These are phyloP conservation scores for Pseudonitzschia multiseries DNA, from an alignment of 108 stramenopile species.

Conservation along the genomic window DNA sequence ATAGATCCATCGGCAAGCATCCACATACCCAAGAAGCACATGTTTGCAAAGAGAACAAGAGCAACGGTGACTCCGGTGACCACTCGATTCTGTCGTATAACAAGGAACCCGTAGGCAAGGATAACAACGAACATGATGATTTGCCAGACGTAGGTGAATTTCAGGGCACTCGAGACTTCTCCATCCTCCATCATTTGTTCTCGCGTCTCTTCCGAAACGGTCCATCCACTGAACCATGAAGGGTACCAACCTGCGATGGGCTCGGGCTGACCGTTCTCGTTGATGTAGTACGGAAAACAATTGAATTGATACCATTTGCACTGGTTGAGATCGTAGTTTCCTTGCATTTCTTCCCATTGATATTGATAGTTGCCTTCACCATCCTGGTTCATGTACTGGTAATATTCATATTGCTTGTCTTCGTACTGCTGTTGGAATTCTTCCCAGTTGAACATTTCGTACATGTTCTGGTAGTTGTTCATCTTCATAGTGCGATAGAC, in stretches of 20 bases:
- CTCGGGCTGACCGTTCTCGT: slow-evolving; percentile 28
- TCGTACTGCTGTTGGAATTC: slow-evolving; percentile 42
- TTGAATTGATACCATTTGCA: slow-evolving; percentile 58
- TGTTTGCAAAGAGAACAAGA: slow-evolving; percentile 44
- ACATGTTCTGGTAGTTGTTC: slow-evolving; percentile 31
- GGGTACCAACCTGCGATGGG: slow-evolving; percentile 27
- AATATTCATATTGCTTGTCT: slow-evolving; percentile 42
- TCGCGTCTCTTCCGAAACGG: slow-evolving; percentile 33
- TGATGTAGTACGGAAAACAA: slow-evolving; percentile 37
- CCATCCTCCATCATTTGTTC: slow-evolving; percentile 26
- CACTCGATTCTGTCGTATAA: slow-evolving; percentile 33
- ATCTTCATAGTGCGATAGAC: slow-evolving; percentile 35
- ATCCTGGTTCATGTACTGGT: slow-evolving; percentile 13
- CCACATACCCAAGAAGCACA: slow-evolving; percentile 52
- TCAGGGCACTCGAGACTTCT: slow-evolving; percentile 34
- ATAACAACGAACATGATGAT: slow-evolving; percentile 55
- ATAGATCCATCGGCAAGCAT: slow-evolving; percentile 51
- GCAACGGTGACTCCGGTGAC: slow-evolving; percentile 34
- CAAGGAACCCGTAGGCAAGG: slow-evolving; percentile 40
- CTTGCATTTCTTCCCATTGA: slow-evolving; percentile 7
- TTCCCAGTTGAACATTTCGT: slow-evolving; percentile 36
- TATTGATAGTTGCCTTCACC: slow-evolving; percentile 20
- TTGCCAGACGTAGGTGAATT: slow-evolving; percentile 54
- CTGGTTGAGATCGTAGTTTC: slow-evolving; percentile 22
- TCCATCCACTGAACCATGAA: slow-evolving; percentile 53